Conservation (phyloP, 2,329 filamentous ascomycete species). For the Parasarocladium wereldwijsianum region DNA sequence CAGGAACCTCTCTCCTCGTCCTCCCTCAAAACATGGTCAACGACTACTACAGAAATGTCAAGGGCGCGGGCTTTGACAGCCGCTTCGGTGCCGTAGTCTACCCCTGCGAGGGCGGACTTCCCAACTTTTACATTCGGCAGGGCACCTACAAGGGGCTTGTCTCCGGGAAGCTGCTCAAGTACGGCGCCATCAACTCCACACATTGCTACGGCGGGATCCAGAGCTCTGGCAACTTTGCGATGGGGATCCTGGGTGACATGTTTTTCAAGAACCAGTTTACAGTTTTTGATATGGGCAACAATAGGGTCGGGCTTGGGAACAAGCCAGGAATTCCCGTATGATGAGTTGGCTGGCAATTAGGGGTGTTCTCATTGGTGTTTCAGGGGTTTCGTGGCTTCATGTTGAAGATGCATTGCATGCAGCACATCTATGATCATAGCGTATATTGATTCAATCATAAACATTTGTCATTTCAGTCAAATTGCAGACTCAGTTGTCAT, state of each 20-base stretch:
- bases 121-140: conserved; percentile 21
- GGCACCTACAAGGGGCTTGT: conserved; percentile 18
- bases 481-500: too few species aligned
- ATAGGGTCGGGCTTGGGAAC: conserved; percentile 22
- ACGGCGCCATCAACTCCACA: conserved; percentile 12
- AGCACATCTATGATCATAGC: too few species aligned
- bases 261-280: conserved; percentile 29
- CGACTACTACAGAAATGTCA: conserved; percentile 45
- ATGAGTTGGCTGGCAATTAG: too few species aligned
- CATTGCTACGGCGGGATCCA: conserved; percentile 24
- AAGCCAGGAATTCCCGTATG: too few species aligned
- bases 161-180: conserved; percentile 23
- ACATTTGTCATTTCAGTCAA: too few species aligned
- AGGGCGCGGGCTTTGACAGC: conserved; percentile 29
- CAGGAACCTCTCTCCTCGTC: conserved; percentile 53
- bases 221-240: conserved; percentile 17
- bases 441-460: too few species aligned
- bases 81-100: conserved; percentile 41
- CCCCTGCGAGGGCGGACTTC: conserved; percentile 37
- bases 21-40: conserved; percentile 35
- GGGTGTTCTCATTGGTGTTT: too few species aligned
- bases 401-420: too few species aligned
- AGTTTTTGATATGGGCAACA: conserved; percentile 21
- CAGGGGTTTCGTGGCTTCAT: too few species aligned
- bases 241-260: conserved; percentile 25